Percentiles rank a stretch among this genome's conserved stretches.
Conservation (phyloP, 768 basidiomycete genomes). For the Agaricus subrufescens region DNA sequence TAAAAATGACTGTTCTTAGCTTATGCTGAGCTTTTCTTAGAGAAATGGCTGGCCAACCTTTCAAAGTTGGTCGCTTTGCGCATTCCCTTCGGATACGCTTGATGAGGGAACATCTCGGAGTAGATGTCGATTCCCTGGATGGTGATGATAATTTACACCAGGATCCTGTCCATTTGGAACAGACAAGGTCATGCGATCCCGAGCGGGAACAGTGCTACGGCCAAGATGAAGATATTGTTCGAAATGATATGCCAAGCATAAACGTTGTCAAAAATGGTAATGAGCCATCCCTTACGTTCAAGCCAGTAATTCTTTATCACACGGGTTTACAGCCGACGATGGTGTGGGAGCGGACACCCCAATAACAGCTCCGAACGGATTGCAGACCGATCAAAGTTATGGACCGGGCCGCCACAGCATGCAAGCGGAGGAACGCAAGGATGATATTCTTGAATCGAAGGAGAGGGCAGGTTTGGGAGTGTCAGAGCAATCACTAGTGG, state of each 20-base stretch:
- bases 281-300: background rate
- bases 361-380: slow-evolving; percentile 27
- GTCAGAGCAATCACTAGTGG: slow-evolving; percentile 61
- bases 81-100: slow-evolving; percentile 89
- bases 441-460: slow-evolving; percentile 36
- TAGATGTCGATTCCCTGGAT: slow-evolving; percentile 86
- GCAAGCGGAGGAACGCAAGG: slow-evolving; percentile 48
- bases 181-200: slow-evolving; percentile 68
- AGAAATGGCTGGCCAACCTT: slow-evolving; percentile 91
- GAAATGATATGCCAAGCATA: slow-evolving; percentile 27
- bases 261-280: slow-evolving; percentile 50
- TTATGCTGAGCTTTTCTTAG: slow-evolving; percentile 32
- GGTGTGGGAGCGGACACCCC: slow-evolving; percentile 33
- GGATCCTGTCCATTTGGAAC: slow-evolving; percentile 45
- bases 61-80: slow-evolving; percentile 95
- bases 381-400: slow-evolving; percentile 40
- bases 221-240: slow-evolving; percentile 35
- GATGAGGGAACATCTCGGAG: slow-evolving; percentile 95
- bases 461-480: slow-evolving; percentile 55
- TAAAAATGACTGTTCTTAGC: background rate
- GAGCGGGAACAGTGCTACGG: slow-evolving; percentile 59
- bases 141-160: slow-evolving; percentile 66
- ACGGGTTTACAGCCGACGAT: slow-evolving; percentile 29
- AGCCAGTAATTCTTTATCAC: background rate
- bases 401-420: slow-evolving; percentile 31